Base-by-base conservation (phyloP, 1,139 yeast species). In the Casaregolazyma suthepensis region DNA sequence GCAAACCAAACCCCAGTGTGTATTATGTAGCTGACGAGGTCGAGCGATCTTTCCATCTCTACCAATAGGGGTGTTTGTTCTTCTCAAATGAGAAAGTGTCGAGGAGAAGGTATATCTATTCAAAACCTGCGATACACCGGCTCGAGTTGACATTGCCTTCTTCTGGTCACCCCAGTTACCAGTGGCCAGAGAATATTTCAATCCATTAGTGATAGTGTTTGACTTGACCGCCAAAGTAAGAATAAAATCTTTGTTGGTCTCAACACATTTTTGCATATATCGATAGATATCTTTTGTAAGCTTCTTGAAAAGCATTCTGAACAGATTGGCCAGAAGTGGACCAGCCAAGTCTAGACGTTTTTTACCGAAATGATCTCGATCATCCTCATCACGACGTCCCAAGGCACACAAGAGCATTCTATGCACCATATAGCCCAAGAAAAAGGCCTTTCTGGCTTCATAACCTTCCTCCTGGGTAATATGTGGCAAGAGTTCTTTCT, bases 161-260 rank as follows among this genome's bases (percentile, higher is more conserved):
- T 91, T 93, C 71, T 93, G 99, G 74, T 94, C 99, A 75, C 99
- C 99, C 99, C 99, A 93, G 75, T 94, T 93, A 77, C 99, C 99
- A 17, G 99, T 93, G 51, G 99, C 99, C 65, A 93, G 79, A 42
- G 99, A 94, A 73, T 93, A 94, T 71, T 95, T 87, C 71, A 93
- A 81, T 70, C 99, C 99, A 60, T 95, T 94, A 44, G 99, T 94
- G 63, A 93, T 89, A 6, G 98, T 93, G 63, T 91, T 94, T 19
- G 98, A 90, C 74, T 93, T 93, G 62, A 93, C 98, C 31, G 99
- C 99, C 65, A 93, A 79, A 46, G 96, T 91, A 73, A 93, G 80
- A 69, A 93, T 93, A 77, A 93, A 93, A 71, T 91, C 99, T 71
- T 90, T 89, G 71, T 94, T 96, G 64, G 93, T 90, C 74, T 94